Base-by-base conservation (phyloP, 371 early-diverging fungal genomes). In the Syncephalastrum monosporum region DNA sequence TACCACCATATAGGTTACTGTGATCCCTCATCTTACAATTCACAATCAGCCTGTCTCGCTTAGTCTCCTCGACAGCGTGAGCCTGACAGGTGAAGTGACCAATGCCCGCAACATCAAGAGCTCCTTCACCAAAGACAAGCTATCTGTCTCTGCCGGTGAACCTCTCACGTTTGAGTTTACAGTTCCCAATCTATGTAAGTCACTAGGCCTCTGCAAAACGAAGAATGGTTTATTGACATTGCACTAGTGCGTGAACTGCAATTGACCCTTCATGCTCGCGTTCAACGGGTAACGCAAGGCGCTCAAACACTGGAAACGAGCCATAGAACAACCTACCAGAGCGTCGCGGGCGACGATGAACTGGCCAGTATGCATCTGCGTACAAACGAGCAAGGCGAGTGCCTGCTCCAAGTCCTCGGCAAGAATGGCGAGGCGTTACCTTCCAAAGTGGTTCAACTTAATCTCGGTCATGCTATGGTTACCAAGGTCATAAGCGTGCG, bases 401-500 rank as follows among this genome's bases (percentile, higher is more conserved):
- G 80, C 41, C 53, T 64, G 19, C 50, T 82, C 14, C 55, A 57
- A 41, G 63, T 68, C 8, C 56, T 80, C 19, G 83, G 83, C 49
- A 80, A 74, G 54, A 84, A 84, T 59, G 85, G 85, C 68, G 58
- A 41, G 54, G 17, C 42, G 24, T 3, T 24, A 56, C 13, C 27
- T n/a, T 0, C 15, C 51, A 54, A 65, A n/a, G 68, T 71, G 12
- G 53, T 78, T 3, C 50, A 57, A 3, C 16, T 84, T 5, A 14
- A 48, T 3, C 47, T 84, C 10, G 61, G 59, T 12, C 82, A 82
- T 42, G 47, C 55, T 0, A 48, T 79, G 49, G 50, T 64, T 10
- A 4, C 8, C 6, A 19, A 29, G 0, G 3, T 45, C 1, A 60
- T 75, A 16, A 41, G 29, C 7, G 50, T 60, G 5, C 45, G 24